Evolutionary conservation across 1,284 basidiomycete genomes (phyloP).

Genomic region (Puccinia horiana): DNA sequence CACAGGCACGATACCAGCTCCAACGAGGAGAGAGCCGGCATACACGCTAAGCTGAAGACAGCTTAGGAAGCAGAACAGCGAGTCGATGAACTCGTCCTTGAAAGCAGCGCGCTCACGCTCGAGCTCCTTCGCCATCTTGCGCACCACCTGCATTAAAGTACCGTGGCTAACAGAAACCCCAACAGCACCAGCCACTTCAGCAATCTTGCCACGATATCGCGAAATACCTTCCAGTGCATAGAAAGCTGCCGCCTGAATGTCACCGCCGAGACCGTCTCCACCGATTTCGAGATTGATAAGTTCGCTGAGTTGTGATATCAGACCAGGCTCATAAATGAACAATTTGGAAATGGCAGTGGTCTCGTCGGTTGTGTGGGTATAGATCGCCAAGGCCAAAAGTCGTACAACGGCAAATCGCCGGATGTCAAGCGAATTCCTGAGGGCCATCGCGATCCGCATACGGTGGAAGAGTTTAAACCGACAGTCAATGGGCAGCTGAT

Average conservation of each 20-base stretch:
- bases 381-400: constrained; percentile 84
- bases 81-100: constrained; percentile 72
- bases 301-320: constrained; percentile 83
- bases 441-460: constrained; percentile 73
- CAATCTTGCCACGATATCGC: constrained; percentile 76
- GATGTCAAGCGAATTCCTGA: constrained; percentile 68
- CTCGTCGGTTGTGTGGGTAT: constrained; percentile 66
- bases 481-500: constrained; percentile 77
- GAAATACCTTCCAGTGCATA: constrained; percentile 85
- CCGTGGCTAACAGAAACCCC: constrained; percentile 97
- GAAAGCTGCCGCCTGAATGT: constrained; percentile 79
- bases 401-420: constrained; percentile 79
- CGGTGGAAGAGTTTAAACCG: constrained; percentile 87
- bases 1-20: constrained; percentile 90
- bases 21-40: constrained; percentile 88
- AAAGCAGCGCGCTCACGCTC: constrained; percentile 51
- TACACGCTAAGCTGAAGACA: constrained; percentile 80
- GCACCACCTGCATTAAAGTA: constrained; percentile 80
- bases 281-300: constrained; percentile 72
- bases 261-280: constrained; percentile 64
- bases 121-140: constrained; percentile 74
- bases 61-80: constrained; percentile 80
- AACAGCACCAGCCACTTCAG: constrained; percentile 84
- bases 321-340: constrained; percentile 91
- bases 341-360: constrained; percentile 74